Evolutionary conservation across 1,284 basidiomycete genomes (phyloP), one percentile per base, ranked within the genome.

Genomic region (Coriolopsis trogii): DNA sequence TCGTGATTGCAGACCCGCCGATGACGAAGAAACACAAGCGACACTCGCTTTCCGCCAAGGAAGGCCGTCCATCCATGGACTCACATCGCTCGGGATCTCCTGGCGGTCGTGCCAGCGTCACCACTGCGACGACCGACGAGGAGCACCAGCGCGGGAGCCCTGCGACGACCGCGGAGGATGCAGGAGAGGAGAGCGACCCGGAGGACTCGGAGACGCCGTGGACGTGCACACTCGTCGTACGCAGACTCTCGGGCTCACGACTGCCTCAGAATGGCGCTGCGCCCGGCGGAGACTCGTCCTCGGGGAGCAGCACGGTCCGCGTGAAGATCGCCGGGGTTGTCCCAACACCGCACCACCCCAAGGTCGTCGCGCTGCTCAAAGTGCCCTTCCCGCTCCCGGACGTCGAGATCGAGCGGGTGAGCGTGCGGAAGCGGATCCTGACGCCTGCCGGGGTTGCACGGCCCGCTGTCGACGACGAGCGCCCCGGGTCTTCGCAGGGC

Each of bases 161-260:
- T 44, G 46, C 45, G 16, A 68, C 51, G 13, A 62, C 44, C 58
- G 28, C 63, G 45, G 63, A 68, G 10, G 71, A 71, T 12, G 77
- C 75, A 6, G 85, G 75, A 1, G 81, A 85, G 16, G 87, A 93
- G 44, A 91, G 88, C 53, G 95, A 98, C 62, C 92, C 94, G 0
- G 95, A 98, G 68, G 95, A 98, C 68, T 92, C 89, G 39, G 95
- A 98, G 71, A 94, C 92, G 24, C 92, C 95, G 0, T 99, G 95
- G 95, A 83, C 86, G 36, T 98, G 95, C 67, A 83, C 80, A 20
- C 73, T 91, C 58, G 79, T 84, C 58, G 71, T 87, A 28, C 76
- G 69, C 15, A 61, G 67, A 25, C 59, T 66, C 24, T 28, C 55
- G 5, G 41, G 38, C 26, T 56, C 55, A 18, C 52, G 52, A 3